These are phyloP conservation scores for Esteya vermicola DNA, from an alignment of 2,329 filamentous ascomycete genomes.

Conservation along the genomic window DNA sequence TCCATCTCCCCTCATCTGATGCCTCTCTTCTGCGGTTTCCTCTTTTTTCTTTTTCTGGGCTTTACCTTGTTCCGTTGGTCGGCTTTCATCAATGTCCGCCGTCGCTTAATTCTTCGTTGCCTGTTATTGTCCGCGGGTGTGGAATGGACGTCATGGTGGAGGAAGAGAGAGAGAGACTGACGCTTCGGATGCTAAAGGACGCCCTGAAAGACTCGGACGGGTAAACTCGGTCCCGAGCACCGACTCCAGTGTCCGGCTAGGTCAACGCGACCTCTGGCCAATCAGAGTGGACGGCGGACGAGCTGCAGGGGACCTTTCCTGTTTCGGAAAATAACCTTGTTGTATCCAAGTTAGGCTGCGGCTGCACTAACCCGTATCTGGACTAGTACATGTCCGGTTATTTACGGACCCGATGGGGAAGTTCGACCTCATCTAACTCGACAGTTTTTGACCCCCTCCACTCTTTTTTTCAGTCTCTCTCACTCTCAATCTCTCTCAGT, in stretches of 20 bases:
- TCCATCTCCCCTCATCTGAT: too few relatives aligned
- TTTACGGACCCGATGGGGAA: constrained; percentile 16
- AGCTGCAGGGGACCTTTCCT: neutral
- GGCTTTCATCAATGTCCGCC: too few relatives aligned
- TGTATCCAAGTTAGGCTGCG: constrained; percentile 1
- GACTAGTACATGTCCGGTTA: constrained; percentile 1
- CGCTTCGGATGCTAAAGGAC: neutral
- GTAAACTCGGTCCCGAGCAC: constrained; percentile 9
- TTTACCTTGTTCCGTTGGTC: too few relatives aligned
- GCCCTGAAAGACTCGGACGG: constrained; percentile 1
- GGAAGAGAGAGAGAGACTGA: neutral
- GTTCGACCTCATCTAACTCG: constrained; percentile 4
- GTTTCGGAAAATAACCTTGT: neutral
- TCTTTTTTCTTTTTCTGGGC: too few relatives aligned
- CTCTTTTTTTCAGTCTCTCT: neutral
- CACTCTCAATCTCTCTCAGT: too few relatives aligned
- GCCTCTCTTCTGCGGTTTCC: too few relatives aligned
- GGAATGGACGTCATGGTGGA: neutral
- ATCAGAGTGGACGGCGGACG: neutral
- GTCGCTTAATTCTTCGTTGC: too few relatives aligned
- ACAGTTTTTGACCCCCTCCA: constrained; percentile 2
- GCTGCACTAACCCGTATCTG: constrained; percentile 3
- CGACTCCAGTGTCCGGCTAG: constrained; percentile 1
- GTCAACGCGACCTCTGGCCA: neutral
- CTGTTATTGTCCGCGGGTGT: too few relatives aligned